A percentile compares a stretch with the other conserved stretches of the same genome.
Conservation (phyloP, 179 eudicot species). For the Beta corolliflora region DNA sequence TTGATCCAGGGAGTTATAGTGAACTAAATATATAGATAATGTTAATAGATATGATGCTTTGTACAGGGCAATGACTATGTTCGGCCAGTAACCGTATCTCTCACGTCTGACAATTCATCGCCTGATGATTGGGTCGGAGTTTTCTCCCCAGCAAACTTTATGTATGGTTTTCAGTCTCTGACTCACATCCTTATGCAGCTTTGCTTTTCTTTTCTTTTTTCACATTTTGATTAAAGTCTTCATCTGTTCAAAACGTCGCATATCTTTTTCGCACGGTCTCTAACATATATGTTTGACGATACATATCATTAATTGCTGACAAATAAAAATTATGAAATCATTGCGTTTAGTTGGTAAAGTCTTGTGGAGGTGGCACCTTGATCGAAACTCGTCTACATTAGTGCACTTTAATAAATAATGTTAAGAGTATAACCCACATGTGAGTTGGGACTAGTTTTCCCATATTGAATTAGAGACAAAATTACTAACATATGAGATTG, state of each 20-base stretch:
- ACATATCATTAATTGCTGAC: too few relatives aligned
- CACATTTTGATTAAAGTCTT: background rate
- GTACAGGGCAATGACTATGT: background rate
- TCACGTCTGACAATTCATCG: slow-evolving; percentile 14
- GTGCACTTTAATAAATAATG: too few relatives aligned
- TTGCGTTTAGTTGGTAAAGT: too few relatives aligned
- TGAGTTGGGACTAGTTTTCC: too few relatives aligned
- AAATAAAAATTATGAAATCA: too few relatives aligned
- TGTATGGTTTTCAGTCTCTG: slow-evolving; percentile 9
- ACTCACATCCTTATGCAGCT: background rate
- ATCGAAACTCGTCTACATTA: too few relatives aligned
- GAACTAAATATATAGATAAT: background rate
- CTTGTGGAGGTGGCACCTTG: too few relatives aligned
- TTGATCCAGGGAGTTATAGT: background rate
- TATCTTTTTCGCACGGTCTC: background rate
- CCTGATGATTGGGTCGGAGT: slow-evolving; percentile 42
- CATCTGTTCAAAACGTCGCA: background rate
- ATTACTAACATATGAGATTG: too few relatives aligned
- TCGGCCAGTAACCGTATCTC: background rate
- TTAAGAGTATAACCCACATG: too few relatives aligned
- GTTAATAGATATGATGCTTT: background rate
- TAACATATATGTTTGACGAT: too few relatives aligned
- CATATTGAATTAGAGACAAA: too few relatives aligned
- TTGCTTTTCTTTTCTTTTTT: background rate
- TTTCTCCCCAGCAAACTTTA: slow-evolving; percentile 37